Evolutionary conservation across 2,329 filamentous ascomycete species (phyloP), one percentile per base, ranked within the genome.

Genomic region (Fusarium sp.): DNA sequence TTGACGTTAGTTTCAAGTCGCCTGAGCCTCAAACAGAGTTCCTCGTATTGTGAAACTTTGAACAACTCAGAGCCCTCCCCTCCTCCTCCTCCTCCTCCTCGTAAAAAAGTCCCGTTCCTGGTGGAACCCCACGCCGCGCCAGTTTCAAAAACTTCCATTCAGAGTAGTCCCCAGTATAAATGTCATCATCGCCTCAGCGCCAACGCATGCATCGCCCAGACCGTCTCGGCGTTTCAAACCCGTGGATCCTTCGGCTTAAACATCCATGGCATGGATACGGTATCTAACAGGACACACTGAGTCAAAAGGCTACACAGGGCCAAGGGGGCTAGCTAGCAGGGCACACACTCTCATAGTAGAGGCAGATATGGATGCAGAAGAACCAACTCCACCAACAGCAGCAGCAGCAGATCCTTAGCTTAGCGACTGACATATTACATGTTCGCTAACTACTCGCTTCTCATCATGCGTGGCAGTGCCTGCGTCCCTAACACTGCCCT

Each of bases 181-280:
- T 64, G 61, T 74, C 71, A 74, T 73, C 71, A 69, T 73, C 57
- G 64, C 36, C 49, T 72, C 40, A 68, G 60, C 56, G 71, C 71
- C 71, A 74, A 69, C 71, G 67, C 71, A 74, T 69, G 62, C 71
- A 56, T 72, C 42, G 71, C 71, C 69, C 33, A 70, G 71, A 29
- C 64, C 62, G 36, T 57, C 51, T 63, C 53, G 64, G 56, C 33
- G 71, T 74, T 73, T 74, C 71, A 74, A 68, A 40, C 62, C 38
- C 55, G 72, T 72, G 71, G 68, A 71, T 24, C 68, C 58, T 63
- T 35, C 53, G 33, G 44, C 40, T 56, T 46, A 51, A 51, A 24
- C 22, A 56, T 42, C 49, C 27, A 53, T 53, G 49, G 11, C 27
- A 51, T 29, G 11, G 27, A 33, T 51, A 35, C 12, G 33, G 6